phyloP scores from a whole-genome alignment of 129 eudicot genomes.

The Ambrosia trifida region DNA sequence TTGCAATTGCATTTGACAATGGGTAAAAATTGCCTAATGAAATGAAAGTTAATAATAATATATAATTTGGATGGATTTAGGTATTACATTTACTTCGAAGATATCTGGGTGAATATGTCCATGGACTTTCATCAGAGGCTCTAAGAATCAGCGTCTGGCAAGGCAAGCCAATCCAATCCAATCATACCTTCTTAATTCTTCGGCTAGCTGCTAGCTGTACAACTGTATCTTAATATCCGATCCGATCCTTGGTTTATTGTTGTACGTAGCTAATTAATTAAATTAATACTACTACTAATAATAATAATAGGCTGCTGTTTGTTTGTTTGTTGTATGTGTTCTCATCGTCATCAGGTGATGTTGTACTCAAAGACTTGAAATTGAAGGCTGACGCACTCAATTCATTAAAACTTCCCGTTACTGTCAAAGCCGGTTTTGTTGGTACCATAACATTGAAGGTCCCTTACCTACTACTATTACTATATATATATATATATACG shows the following conservation, averaged over 20 bases:
- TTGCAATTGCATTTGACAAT: too few species aligned
- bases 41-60: too few species aligned
- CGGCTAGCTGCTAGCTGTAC: too few species aligned
- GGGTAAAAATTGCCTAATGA: too few species aligned
- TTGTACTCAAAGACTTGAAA: slow-evolving; percentile 92
- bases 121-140: slow-evolving; percentile 96
- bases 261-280: too few species aligned
- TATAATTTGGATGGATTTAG: slow-evolving; percentile 33
- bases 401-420: slow-evolving; percentile 88
- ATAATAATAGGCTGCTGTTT: neutral
- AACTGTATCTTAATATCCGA: too few species aligned
- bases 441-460: slow-evolving; percentile 97
- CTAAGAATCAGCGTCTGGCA: slow-evolving; percentile 93
- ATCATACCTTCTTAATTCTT: too few species aligned
- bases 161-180: slow-evolving; percentile 39
- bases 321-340: slow-evolving; percentile 17
- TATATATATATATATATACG: neutral
- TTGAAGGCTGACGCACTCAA: slow-evolving; percentile 93
- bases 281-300: too few species aligned
- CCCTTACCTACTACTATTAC: neutral
- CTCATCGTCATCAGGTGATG: slow-evolving; percentile 96
- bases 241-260: too few species aligned
- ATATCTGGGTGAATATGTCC: slow-evolving; percentile 97
- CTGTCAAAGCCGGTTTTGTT: slow-evolving; percentile 88
- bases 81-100: slow-evolving; percentile 94